These are phyloP conservation scores for Phytophthora pluvialis DNA, from an alignment of 352 stramenopile genomes.

Conservation along the genomic window DNA sequence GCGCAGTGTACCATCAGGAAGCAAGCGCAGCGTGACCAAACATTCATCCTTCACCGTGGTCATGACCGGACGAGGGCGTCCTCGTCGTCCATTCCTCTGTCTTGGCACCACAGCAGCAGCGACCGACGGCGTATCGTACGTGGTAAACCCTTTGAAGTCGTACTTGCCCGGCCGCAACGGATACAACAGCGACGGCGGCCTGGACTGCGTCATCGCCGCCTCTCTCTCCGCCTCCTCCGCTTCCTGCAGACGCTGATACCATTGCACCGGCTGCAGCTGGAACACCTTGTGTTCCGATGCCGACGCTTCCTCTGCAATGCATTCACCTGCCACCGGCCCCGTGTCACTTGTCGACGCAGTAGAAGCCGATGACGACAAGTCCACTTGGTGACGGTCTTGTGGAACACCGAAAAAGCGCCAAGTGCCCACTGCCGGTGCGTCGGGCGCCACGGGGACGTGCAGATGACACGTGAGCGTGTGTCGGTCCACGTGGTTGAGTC, in stretches of 20 bases:
- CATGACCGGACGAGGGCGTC: conserved; percentile 13
- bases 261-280: conserved; percentile 37
- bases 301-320: background rate
- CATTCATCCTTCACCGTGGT: conserved; percentile 55
- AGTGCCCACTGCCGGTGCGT: conserved; percentile 32
- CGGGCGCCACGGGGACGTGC: conserved; percentile 37
- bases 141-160: conserved; percentile 71
- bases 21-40: conserved; percentile 67
- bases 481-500: conserved; percentile 44
- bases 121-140: conserved; percentile 33
- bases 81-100: conserved; percentile 25
- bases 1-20: conserved; percentile 53
- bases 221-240: conserved; percentile 13
- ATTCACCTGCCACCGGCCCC: background rate
- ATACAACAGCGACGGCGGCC: conserved; percentile 44
- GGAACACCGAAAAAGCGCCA: conserved; percentile 32
- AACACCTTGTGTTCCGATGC: conserved; percentile 26
- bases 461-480: conserved; percentile 53
- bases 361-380: conserved; percentile 25
- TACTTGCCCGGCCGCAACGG: conserved; percentile 65
- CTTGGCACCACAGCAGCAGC: conserved; percentile 7
- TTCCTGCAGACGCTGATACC: conserved; percentile 33
- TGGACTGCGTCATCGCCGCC: conserved; percentile 21
- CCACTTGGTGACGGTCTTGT: conserved; percentile 3
- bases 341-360: conserved; percentile 20